phyloP scores from a whole-genome alignment of 495 filamentous ascomycete species.

The Neurospora tetrasperma region DNA sequence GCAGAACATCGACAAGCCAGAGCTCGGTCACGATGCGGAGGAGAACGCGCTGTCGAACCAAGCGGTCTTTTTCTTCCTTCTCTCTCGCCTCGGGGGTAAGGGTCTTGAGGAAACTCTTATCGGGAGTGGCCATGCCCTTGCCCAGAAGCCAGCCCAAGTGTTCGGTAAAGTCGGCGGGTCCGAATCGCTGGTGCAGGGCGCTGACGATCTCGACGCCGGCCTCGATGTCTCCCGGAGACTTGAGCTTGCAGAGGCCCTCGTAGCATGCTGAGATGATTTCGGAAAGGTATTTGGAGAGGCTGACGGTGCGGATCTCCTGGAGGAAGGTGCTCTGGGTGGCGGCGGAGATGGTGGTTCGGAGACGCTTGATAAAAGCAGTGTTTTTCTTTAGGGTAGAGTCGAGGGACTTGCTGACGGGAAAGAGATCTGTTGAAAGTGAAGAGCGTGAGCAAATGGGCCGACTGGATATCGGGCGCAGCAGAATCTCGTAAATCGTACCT shows the following conservation, averaged over 20 bases:
- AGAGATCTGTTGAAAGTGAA: constrained; percentile 49
- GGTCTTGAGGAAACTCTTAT: constrained; percentile 72
- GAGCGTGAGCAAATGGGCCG: constrained; percentile 3
- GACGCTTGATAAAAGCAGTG: constrained; percentile 94
- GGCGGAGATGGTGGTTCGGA: constrained; percentile 79
- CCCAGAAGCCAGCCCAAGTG: constrained; percentile 90
- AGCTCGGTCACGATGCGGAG: constrained; percentile 88
- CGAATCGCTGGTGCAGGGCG: constrained; percentile 92
- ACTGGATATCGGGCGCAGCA: constrained; percentile 6
- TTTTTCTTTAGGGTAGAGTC: constrained; percentile 99
- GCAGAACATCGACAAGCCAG: constrained; percentile 84
- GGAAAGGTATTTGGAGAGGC: constrained; percentile 93
- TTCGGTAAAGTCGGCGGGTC: constrained; percentile 79
- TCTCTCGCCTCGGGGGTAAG: constrained; percentile 74
- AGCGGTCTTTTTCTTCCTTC: constrained; percentile 89
- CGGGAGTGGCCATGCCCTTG: constrained; percentile 83
- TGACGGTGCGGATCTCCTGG: constrained; percentile 83
- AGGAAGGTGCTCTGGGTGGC: constrained; percentile 72
- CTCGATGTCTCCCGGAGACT: constrained; percentile 79
- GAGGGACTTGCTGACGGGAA: constrained; percentile 66
- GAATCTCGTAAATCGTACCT: constrained; percentile 41
- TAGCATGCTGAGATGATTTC: constrained; percentile 98
- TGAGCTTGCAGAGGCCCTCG: constrained; percentile 86
- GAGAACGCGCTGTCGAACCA: constrained; percentile 75
- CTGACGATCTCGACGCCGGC: constrained; percentile 88